Conservation (phyloP, 495 filamentous ascomycete species). For the Platismatia glauca region DNA sequence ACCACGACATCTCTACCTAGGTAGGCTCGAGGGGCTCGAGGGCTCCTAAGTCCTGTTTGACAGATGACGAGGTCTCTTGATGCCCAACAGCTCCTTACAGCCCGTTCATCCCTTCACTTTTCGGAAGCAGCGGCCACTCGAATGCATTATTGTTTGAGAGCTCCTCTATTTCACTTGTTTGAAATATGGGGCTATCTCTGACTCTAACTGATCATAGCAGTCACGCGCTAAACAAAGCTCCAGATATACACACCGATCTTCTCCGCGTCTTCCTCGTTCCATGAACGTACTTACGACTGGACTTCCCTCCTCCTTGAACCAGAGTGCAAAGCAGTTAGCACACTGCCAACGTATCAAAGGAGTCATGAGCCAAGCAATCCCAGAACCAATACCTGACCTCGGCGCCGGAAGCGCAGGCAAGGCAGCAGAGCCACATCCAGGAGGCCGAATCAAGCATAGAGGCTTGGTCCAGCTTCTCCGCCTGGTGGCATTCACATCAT, state of each 20-base stretch:
- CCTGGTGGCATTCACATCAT: slow-evolving; percentile 52
- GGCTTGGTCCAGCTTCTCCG: slow-evolving; percentile 54
- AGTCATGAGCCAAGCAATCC: slow-evolving; percentile 8
- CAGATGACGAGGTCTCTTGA: too few relatives aligned
- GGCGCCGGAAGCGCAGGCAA: slow-evolving; percentile 23
- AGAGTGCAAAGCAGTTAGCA: neutral
- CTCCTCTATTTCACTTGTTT: neutral
- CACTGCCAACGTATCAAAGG: neutral
- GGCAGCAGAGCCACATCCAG: slow-evolving; percentile 47
- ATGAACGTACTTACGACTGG: neutral
- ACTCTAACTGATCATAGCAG: neutral
- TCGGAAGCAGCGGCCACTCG: neutral
- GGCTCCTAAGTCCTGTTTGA: neutral
- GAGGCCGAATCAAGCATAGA: slow-evolving; percentile 60
- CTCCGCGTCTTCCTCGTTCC: neutral
- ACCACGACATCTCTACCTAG: too few relatives aligned
- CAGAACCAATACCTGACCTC: slow-evolving; percentile 22
- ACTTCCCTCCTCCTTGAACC: neutral
- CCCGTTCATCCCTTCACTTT: neutral
- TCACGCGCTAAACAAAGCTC: neutral
- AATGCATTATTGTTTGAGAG: neutral
- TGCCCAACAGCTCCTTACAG: neutral
- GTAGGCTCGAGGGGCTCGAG: neutral
- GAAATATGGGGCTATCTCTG: neutral
- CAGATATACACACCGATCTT: neutral